These are phyloP conservation scores for Pythium vanterpoolii DNA, from an alignment of 352 stramenopile genomes.

Conservation along the genomic window DNA sequence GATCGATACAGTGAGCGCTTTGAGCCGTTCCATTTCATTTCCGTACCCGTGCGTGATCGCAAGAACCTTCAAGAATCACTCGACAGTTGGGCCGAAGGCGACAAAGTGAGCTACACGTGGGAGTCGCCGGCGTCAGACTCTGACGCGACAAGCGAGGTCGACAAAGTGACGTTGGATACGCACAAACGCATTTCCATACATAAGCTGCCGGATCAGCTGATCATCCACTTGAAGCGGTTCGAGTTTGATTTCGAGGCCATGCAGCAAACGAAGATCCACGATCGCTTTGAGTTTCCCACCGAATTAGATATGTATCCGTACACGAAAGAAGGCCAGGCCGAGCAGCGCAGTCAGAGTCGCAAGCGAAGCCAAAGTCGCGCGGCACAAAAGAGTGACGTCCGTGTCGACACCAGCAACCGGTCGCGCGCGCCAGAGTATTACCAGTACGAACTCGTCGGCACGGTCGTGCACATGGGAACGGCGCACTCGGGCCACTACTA, in stretches of 20 bases:
- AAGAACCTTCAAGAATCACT: conserved; percentile 86
- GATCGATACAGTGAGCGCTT: conserved; percentile 85
- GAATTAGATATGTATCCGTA: conserved; percentile 88
- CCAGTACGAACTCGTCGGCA: conserved; percentile 83
- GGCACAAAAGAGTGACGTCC: conserved; percentile 4
- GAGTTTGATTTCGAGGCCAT: conserved; percentile 95
- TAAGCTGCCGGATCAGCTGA: conserved; percentile 85
- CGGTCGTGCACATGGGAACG: conserved; percentile 86
- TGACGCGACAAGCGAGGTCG: conserved; percentile 21
- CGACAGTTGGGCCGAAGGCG: conserved; percentile 84
- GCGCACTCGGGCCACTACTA: conserved; percentile 90
- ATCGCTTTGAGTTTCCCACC: conserved; percentile 91
- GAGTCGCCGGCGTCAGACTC: conserved; percentile 35
- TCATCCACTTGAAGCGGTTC: conserved; percentile 95
- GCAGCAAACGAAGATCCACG: conserved; percentile 93
- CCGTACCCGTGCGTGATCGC: conserved; percentile 82
- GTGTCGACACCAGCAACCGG: conserved; percentile 18
- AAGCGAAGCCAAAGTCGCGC: conserved; percentile 14
- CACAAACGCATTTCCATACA: conserved; percentile 90
- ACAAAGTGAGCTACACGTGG: conserved; percentile 91
- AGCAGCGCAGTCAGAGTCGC: conserved; percentile 42
- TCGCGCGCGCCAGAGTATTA: conserved; percentile 69
- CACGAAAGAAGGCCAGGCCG: conserved; percentile 84
- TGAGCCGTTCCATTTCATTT: conserved; percentile 91
- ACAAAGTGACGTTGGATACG: conserved; percentile 86